Evolutionary conservation across 2,329 filamentous ascomycete species (phyloP), one percentile per base, ranked within the genome.

Genomic region (Daldinia eschscholtzii): DNA sequence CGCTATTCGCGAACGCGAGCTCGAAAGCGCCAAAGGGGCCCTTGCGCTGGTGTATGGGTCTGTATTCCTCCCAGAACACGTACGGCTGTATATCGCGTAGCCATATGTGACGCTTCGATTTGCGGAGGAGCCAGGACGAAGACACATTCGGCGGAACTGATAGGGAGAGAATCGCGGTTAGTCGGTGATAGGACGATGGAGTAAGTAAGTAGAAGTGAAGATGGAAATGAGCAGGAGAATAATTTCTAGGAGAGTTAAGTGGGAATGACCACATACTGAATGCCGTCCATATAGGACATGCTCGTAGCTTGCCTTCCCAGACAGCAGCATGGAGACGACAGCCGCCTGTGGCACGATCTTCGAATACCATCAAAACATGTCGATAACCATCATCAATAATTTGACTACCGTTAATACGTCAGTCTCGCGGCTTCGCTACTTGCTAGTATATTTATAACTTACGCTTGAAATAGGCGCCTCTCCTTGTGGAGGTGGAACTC

Each of bases 281-380:
- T 2, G 88, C 88, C 2, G 88, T 90, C 88, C 88, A 91, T 7
- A 91, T 83, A 1, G 88, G 88, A 72, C 86, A 88, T 57, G 81
- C 80, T 33, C 80, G 81, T 57, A 89, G 74, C 58, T 85, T 83
- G 1, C 87, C 88, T n/a, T 85, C 83, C 81, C 82, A 84, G 0
- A 88, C 83, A 1, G 85, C 82, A 12, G 87, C 86, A 55, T 89
- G 87, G 0, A 91, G 83, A 12, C 88, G 84, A 2, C 86, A 64
- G 1, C 83, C 84, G 9, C 80, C 78, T 1, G 84, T 86, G 26
- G 81, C 77, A 1, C 70, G 57, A 71, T 91, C 88, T 67, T 85
- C 78, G 63, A 85, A 87, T 1, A 90, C 84, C 13, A 84, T 83
- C 3, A 90, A 81, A 1, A 80, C 83, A 72, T 89, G 87, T 52